Percentiles rank a stretch among this genome's conserved stretches.
phyloP scores from a whole-genome alignment of 768 basidiomycete genomes.

The Rhizopogon roseolus region DNA sequence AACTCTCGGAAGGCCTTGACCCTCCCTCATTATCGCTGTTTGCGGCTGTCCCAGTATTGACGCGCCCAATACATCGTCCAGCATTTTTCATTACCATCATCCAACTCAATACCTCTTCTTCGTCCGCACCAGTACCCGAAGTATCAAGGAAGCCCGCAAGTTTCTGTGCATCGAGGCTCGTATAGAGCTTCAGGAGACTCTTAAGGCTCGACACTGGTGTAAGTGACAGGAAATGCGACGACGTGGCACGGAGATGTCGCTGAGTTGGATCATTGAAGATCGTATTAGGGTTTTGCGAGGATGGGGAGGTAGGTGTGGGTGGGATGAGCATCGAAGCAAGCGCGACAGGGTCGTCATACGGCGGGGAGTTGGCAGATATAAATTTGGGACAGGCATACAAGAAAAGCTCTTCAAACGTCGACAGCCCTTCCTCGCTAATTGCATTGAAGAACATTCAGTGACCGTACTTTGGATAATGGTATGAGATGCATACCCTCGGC shows the following conservation, averaged over 20 bases:
- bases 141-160: constrained; percentile 83
- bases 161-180: constrained; percentile 87
- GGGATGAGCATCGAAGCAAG: constrained; percentile 47
- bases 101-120: constrained; percentile 93
- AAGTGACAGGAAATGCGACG: constrained; percentile 73
- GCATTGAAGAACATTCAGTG: background rate
- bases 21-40: constrained; percentile 26
- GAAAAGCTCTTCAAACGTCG: constrained; percentile 90
- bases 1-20: constrained; percentile 24
- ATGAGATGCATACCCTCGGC: constrained; percentile 59
- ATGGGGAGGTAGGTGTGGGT: constrained; percentile 30
- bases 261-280: constrained; percentile 60
- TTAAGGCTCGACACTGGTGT: constrained; percentile 79
- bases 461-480: background rate
- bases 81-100: constrained; percentile 95
- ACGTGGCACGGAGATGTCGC: constrained; percentile 81
- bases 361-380: constrained; percentile 91
- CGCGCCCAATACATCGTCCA: constrained; percentile 60
- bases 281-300: constrained; percentile 19
- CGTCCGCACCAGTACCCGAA: constrained; percentile 45
- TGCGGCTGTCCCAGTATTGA: constrained; percentile 45
- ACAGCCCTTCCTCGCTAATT: constrained; percentile 60
- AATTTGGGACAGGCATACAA: constrained; percentile 94
- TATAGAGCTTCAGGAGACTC: constrained; percentile 93
- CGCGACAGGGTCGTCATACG: constrained; percentile 75